Evolutionary conservation across 1,139 yeast species (phyloP).

Genomic region (Suhomyces panamericanus): DNA sequence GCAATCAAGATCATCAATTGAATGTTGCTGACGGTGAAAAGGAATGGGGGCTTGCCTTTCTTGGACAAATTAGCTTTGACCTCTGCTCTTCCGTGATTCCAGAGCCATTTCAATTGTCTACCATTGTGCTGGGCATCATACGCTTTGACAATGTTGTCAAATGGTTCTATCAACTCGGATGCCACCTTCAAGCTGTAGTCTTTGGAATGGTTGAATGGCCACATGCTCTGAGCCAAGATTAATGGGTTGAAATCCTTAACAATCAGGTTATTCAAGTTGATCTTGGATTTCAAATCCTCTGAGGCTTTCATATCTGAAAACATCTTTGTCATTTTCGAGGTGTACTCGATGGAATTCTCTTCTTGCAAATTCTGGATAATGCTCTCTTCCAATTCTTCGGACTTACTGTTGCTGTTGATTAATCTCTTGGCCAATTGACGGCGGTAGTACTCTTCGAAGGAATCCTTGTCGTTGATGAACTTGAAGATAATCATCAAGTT

Average conservation of each 20-base stretch:
- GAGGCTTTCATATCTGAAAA: slow-evolving; percentile 92
- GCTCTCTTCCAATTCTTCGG: slow-evolving; percentile 81
- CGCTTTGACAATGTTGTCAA: slow-evolving; percentile 64
- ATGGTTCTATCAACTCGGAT: slow-evolving; percentile 60
- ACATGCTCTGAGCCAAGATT: slow-evolving; percentile 82
- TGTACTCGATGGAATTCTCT: slow-evolving; percentile 89
- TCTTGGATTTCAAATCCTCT: slow-evolving; percentile 71
- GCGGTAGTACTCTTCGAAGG: slow-evolving; percentile 91
- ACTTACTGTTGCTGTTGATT: slow-evolving; percentile 79
- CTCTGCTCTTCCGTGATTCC: slow-evolving; percentile 95
- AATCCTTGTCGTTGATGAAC: slow-evolving; percentile 90
- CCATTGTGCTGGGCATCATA: slow-evolving; percentile 82
- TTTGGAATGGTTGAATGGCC: slow-evolving; percentile 68
- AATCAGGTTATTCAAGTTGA: slow-evolving; percentile 39
- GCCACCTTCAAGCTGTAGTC: slow-evolving; percentile 46
- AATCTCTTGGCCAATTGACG: slow-evolving; percentile 85
- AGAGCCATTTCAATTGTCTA: slow-evolving; percentile 89
- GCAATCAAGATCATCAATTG: slow-evolving; percentile 86
- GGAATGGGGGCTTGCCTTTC: slow-evolving; percentile 80
- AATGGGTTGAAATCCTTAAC: slow-evolving; percentile 71
- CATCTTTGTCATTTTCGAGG: slow-evolving; percentile 94
- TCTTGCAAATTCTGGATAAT: slow-evolving; percentile 86
- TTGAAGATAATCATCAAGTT: slow-evolving; percentile 86
- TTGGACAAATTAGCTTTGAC: slow-evolving; percentile 83
- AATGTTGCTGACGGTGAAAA: slow-evolving; percentile 76